Evolutionary conservation across 2,329 filamentous ascomycete genomes (phyloP), one percentile per base, ranked within the genome.

Genomic region (Ilyonectria sp.): DNA sequence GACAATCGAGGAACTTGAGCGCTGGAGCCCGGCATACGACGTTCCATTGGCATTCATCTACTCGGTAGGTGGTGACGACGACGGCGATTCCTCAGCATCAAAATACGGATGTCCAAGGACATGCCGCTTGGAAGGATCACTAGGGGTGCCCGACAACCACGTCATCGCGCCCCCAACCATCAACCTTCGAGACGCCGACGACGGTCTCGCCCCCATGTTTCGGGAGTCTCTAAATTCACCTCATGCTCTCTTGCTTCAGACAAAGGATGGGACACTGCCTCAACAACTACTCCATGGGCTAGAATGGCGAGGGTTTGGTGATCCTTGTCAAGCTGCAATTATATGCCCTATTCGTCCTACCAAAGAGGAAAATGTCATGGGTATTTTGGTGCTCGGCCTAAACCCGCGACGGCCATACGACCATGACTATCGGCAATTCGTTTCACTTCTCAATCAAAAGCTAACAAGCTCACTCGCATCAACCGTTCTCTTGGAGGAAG

Each of bases 331-430:
- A n/a, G 84, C 89, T 9, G 89, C 91, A 19, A 89, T 93, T 4
- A 86, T 94, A 17, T 89, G 90, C 69, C 91, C 92, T 0, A 91
- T 94, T 46, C 89, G 92, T 61, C 90, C 85, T 6, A 86, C 91
- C 0, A 92, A 89, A 3, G 90, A 84, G 31, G 91, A 93, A 62
- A 85, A 86, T 10, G 88, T 89, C 1, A 85, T 93, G 65, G 92
- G 91, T 0, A 88, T 94, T 68, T 80, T 94, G 4, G 85, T 94
- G 15, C 83, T 94, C 47, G 92, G 91, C 1, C 83, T 94, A 10
- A 94, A 94, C 73, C 91, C 92, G 6, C 83, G 91, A 49, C 83
- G 91, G 47, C 91, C 92, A 0, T 94, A 92, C 69, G 92, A 94
- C 73, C 90, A 92, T 66, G 91, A 93, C 69, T 94, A 94, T 74